A percentile compares a stretch with the other conserved stretches of the same genome.
Conservation (phyloP, 305 asterid genomes). For the Fraxinus sp. region DNA sequence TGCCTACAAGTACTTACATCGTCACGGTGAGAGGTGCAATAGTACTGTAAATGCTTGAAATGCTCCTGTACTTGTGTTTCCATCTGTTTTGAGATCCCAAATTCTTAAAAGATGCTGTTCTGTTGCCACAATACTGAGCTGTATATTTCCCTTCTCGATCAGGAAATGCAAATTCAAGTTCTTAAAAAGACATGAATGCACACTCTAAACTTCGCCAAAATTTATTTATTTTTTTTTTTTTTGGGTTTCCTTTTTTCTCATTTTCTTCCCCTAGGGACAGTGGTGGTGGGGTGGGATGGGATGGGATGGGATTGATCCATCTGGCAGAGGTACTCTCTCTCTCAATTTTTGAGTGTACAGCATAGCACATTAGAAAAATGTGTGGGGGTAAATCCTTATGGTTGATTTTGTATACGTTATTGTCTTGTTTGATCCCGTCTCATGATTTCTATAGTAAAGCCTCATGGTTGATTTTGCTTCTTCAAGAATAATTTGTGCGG, state of each 20-base stretch:
- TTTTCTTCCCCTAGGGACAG: neutral
- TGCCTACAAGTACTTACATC: constrained; percentile 4
- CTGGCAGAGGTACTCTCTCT: neutral
- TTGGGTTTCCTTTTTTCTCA: neutral
- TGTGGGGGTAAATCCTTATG: neutral
- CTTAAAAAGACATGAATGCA: neutral
- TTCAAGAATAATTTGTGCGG: neutral
- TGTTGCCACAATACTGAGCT: neutral
- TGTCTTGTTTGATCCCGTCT: neutral
- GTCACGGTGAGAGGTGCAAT: neutral
- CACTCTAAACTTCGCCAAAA: neutral
- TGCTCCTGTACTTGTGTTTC: neutral
- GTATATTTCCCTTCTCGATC: neutral
- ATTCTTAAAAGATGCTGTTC: neutral
- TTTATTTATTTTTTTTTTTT: too few relatives aligned
- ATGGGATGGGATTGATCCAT: neutral
- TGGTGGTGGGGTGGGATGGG: neutral
- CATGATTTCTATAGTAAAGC: neutral
- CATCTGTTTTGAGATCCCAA: neutral
- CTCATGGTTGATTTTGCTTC: neutral
- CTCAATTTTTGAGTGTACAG: neutral
- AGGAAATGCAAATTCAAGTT: neutral
- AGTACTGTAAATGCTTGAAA: neutral
- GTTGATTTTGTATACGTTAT: neutral
- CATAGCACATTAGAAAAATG: neutral